A percentile compares a stretch with the other conserved stretches of the same genome.
Conservation (phyloP, 495 filamentous ascomycete species). For the Penicillium egyptiacum region DNA sequence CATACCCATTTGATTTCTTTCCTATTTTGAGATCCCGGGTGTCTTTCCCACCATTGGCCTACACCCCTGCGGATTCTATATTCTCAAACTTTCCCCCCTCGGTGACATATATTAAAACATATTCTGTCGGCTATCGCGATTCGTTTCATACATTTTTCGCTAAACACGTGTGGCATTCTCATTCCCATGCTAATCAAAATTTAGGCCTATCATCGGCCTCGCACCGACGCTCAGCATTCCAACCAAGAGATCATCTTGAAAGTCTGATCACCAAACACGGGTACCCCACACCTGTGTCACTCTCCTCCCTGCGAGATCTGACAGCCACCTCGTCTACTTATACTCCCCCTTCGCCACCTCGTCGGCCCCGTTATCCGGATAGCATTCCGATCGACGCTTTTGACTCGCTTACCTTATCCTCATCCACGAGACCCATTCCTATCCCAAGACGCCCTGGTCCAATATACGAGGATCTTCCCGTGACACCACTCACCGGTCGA, state of each 20-base stretch:
- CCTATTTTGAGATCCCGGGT: not conserved
- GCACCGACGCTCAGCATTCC: slow-evolving; percentile 58
- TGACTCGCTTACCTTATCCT: slow-evolving; percentile 31
- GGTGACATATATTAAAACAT: slow-evolving; percentile 13
- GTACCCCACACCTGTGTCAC: slow-evolving; percentile 60
- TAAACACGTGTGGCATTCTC: slow-evolving; percentile 44
- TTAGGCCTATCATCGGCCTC: slow-evolving; percentile 54
- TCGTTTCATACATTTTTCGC: slow-evolving; percentile 20
- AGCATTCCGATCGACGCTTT: slow-evolving; percentile 24
- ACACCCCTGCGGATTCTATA: not conserved
- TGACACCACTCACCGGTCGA: slow-evolving; percentile 47
- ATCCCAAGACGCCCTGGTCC: slow-evolving; percentile 34
- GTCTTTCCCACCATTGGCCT: slow-evolving; percentile 20
- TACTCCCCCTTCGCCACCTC: slow-evolving; percentile 45
- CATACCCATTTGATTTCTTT: not conserved
- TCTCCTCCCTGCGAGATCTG: slow-evolving; percentile 70
- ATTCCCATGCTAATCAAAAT: slow-evolving; percentile 53
- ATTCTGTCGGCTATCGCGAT: slow-evolving; percentile 19
- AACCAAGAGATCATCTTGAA: slow-evolving; percentile 73
- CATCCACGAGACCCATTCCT: slow-evolving; percentile 44
- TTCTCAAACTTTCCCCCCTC: slow-evolving; percentile 1
- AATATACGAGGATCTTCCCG: slow-evolving; percentile 40
- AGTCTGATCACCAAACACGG: slow-evolving; percentile 56
- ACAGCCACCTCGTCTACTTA: slow-evolving; percentile 65
- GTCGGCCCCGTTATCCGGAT: slow-evolving; percentile 19